Evolutionary conservation across 148 eudicot species (phyloP), one percentile per base, ranked within the genome.

Genomic region (Limonium bicolor): DNA sequence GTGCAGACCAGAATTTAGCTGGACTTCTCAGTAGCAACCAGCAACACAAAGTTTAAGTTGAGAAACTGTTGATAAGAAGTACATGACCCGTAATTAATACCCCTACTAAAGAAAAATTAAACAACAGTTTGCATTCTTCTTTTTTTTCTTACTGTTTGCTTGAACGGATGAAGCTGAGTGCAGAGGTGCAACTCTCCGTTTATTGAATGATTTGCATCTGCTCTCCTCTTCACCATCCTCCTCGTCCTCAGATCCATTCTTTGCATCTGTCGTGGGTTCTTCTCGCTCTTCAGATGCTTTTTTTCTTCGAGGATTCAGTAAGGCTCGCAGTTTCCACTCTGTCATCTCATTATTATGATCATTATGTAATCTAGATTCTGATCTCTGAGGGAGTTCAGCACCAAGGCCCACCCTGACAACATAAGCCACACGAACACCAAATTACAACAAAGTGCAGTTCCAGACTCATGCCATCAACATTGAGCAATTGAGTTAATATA

Each of bases 331-430:
- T 55, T 63, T 81, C 56, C 93, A 70, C 51, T 64, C 87, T 30
- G 48, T 43, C 22, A 76, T 57, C 1, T 82, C 81, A 28, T 77
- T 76, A 51, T 31, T 66, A 7, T 74, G 58, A 23, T 35, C 61
- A n/a, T n/a, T n/a, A n/a, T n/a, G n/a, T n/a, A n/a, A n/a, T 29
- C 55, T 58, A 24, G 51, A 20, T 39, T 57, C 59, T 26, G 70
- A 16, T 38, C 55, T 76, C 16, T 62, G 80, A 13, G 86, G 70
- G 35, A 68, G 76, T 29, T 54, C 68, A 44, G 93, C 87, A 36
- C 96, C 96, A 38, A 86, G 61, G 36, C 96, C 96, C 25, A 86
- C 87, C 76, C 96, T 86, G 51, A 27, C n/a, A n/a, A n/a, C n/a
- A n/a, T n/a, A n/a, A n/a, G n/a, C n/a, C n/a, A n/a, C n/a, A n/a